Percentiles rank a stretch among this genome's conserved stretches.
These are phyloP conservation scores for Hymenoscyphus linearis DNA, from an alignment of 2,329 filamentous ascomycete species.

Conservation along the genomic window DNA sequence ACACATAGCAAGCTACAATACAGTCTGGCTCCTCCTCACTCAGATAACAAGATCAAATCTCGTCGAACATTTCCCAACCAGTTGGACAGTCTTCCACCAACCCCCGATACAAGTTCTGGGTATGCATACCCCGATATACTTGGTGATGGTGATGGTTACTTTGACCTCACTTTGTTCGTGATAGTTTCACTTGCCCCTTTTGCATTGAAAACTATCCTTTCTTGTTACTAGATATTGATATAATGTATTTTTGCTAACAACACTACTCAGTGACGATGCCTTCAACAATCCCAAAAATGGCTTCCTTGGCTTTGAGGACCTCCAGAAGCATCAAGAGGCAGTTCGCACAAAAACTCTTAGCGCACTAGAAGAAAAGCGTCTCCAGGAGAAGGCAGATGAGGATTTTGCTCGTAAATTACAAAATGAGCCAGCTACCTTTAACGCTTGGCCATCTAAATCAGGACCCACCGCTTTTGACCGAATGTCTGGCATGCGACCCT, in stretches of 20 bases:
- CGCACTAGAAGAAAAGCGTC: slow-evolving; percentile 35
- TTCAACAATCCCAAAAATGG: slow-evolving; percentile 8
- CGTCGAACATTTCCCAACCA: slow-evolving; percentile 28
- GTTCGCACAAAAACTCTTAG: no score
- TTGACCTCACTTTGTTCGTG: slow-evolving; percentile 25
- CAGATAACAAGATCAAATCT: slow-evolving; percentile 27
- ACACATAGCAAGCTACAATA: slow-evolving; percentile 25
- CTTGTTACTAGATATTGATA: not conserved
- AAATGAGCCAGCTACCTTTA: slow-evolving; percentile 7
- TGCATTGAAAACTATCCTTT: not conserved
- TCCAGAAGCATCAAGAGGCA: slow-evolving; percentile 24
- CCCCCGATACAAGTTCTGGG: slow-evolving; percentile 25
- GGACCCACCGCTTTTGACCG: slow-evolving; percentile 26
- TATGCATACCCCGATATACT: slow-evolving; percentile 22
- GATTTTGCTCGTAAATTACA: slow-evolving; percentile 30
- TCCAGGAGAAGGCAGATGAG: slow-evolving; percentile 34
- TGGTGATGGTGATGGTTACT: slow-evolving; percentile 21
- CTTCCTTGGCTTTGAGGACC: slow-evolving; percentile 12
- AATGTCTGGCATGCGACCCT: slow-evolving; percentile 21
- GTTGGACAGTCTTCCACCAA: slow-evolving; percentile 16
- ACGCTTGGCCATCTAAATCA: slow-evolving; percentile 3
- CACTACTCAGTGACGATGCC: slow-evolving; percentile 24
- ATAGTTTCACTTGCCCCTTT: slow-evolving; percentile 12
- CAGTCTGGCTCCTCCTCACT: slow-evolving; percentile 11
- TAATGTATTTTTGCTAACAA: slow-evolving; percentile 6